Conservation (phyloP, 768 basidiomycete genomes). For the Tylopilus plumbeoviolaceoides region DNA sequence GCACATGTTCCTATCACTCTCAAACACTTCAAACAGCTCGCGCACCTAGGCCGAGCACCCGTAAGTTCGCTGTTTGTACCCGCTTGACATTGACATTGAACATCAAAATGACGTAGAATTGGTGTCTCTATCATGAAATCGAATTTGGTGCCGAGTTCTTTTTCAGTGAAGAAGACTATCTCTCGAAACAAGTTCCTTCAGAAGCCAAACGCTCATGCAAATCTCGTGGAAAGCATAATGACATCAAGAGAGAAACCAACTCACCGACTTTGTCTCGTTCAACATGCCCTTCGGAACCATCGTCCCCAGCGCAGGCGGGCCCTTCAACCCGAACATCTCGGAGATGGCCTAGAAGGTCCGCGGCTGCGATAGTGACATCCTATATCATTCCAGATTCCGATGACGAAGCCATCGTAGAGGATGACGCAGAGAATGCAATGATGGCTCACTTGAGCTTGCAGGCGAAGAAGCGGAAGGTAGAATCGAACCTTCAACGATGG, state of each 20-base stretch:
- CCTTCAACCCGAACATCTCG: slow-evolving; percentile 29
- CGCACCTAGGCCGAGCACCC: slow-evolving; percentile 57
- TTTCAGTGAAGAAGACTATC: slow-evolving; percentile 65
- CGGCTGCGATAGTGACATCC: slow-evolving; percentile 48
- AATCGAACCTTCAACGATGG: slow-evolving; percentile 58
- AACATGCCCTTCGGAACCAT: slow-evolving; percentile 12
- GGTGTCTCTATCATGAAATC: slow-evolving; percentile 56
- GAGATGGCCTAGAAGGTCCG: slow-evolving; percentile 60
- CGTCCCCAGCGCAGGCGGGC: slow-evolving; percentile 9
- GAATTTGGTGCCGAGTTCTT: slow-evolving; percentile 66
- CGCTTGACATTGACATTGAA: not conserved
- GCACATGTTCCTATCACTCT: slow-evolving; percentile 64
- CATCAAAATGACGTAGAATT: slow-evolving; percentile 36
- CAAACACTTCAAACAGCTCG: slow-evolving; percentile 73
- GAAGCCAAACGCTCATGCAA: slow-evolving; percentile 25
- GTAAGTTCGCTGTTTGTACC: slow-evolving; percentile 35
- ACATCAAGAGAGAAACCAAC: slow-evolving; percentile 42
- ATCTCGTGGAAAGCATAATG: slow-evolving; percentile 24
- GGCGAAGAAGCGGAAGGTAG: slow-evolving; percentile 36
- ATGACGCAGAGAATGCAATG: slow-evolving; percentile 34
- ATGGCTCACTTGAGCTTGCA: slow-evolving; percentile 27
- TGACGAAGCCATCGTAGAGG: slow-evolving; percentile 52
- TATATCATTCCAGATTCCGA: slow-evolving; percentile 70
- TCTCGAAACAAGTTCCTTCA: slow-evolving; percentile 32
- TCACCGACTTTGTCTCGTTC: slow-evolving; percentile 29